Base-by-base conservation (phyloP, 768 basidiomycete genomes). In the Lentinus tigrinus region DNA sequence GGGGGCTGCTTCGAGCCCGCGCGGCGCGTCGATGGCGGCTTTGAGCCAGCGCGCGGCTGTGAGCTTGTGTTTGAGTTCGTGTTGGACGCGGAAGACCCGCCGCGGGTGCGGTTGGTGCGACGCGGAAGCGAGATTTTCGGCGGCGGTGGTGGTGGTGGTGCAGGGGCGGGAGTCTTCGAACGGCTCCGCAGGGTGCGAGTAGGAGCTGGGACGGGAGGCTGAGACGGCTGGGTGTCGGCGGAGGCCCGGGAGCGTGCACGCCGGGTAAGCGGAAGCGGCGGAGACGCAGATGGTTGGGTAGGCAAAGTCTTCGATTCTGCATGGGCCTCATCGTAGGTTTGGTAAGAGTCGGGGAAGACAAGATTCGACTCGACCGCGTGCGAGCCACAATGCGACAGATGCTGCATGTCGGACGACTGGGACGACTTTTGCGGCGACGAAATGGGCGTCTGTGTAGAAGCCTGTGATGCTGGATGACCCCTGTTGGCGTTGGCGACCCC, bases 111-210 rank as follows among this genome's bases (percentile, higher is more conserved):
- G 31, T 31, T 31, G 19, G 37, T 46, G 19, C 57, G 26, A 43
- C 61, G 23, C 31, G 52, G 60, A 1, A 57, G 39, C 34, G 51
- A 52, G 27, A 37, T 36, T 0, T 13, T 23, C 10, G 14, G 37
- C 2, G 17, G 38, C 14, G 39, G 60, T 11, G 48, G 2, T 0
- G 8, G 8, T 5, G 54, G 10, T 19, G 60, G 52, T 2, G 43
- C 19, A 10, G 53, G 49, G 8, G 61, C 61, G 16, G 57, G 61
- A 0, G 56, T 55, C 46, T 31, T 54, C 16, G 60, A 61, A 10
- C 54, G 23, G 28, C 52, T 48, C 16, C 55, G 59, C 16, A 55
- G 40, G 3, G 42, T 36, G 43, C 60, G 60, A 1, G 50, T 38
- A 7, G 39, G 6, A 5, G 21, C 23, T 4, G 54, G 27, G 31